Evolutionary conservation across 768 basidiomycete species (phyloP).

Genomic region (Agrocybe praecox): DNA sequence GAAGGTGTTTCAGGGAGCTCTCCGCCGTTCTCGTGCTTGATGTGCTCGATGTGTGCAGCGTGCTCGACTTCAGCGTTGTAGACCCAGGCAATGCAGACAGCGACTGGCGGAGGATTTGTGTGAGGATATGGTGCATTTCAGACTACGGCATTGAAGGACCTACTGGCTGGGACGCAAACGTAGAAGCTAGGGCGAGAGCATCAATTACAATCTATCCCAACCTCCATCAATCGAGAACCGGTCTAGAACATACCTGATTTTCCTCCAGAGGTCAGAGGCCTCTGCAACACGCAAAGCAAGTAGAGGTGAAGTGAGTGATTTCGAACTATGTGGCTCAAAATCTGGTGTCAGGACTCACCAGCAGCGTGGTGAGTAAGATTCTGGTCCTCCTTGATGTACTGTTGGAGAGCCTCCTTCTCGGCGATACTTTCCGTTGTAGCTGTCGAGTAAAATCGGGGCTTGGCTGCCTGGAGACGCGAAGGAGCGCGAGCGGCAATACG

Average conservation of each 20-base stretch:
- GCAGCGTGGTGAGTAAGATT: constrained; percentile 68
- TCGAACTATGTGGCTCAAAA: not conserved
- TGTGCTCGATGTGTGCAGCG: constrained; percentile 67
- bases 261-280: constrained; percentile 82
- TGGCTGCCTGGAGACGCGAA: constrained; percentile 27
- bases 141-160: constrained; percentile 25
- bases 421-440: constrained; percentile 29
- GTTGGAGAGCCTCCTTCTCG: constrained; percentile 28
- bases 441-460: constrained; percentile 38
- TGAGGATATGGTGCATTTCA: not conserved
- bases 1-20: constrained; percentile 67
- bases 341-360: constrained; percentile 37
- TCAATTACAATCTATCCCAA: constrained; percentile 12
- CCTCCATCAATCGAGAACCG: not conserved
- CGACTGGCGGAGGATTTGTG: constrained; percentile 36
- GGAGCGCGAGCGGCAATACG: constrained; percentile 44
- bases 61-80: constrained; percentile 67
- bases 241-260: constrained; percentile 64
- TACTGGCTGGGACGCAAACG: constrained; percentile 76
- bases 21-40: constrained; percentile 74
- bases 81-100: constrained; percentile 53
- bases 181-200: constrained; percentile 55
- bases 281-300: constrained; percentile 42
- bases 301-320: not conserved
- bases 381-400: constrained; percentile 53